Conservation (phyloP, 768 basidiomycete species). For the Lactarius sp. region DNA sequence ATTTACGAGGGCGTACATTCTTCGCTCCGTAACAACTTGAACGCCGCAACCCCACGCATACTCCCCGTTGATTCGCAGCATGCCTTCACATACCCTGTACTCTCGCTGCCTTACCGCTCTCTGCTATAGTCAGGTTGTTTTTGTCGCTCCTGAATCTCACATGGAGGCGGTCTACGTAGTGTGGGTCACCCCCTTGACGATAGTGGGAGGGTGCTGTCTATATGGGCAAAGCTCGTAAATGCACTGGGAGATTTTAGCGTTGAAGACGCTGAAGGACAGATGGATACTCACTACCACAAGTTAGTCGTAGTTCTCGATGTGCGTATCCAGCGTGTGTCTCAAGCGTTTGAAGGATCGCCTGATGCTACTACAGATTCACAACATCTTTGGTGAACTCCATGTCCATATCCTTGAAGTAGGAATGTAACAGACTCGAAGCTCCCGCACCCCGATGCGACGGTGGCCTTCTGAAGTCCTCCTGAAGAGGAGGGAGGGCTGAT, state of each 20-base stretch:
- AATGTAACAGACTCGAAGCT: neutral
- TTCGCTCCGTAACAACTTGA: neutral
- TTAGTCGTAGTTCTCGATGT: slow-evolving; percentile 58
- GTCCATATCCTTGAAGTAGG: slow-evolving; percentile 49
- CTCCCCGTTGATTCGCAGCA: neutral
- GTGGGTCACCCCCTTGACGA: slow-evolving; percentile 29
- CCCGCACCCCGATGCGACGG: too few relatives aligned
- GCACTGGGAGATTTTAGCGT: slow-evolving; percentile 35
- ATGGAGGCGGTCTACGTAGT: slow-evolving; percentile 45
- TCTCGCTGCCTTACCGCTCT: slow-evolving; percentile 44
- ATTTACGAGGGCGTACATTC: slow-evolving; percentile 30
- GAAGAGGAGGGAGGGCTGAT: too few relatives aligned
- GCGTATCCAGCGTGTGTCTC: slow-evolving; percentile 8
- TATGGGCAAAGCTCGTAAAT: slow-evolving; percentile 40
- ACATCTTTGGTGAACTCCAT: slow-evolving; percentile 69
- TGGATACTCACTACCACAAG: slow-evolving; percentile 78
- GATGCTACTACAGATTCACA: slow-evolving; percentile 47
- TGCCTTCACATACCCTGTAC: slow-evolving; percentile 5
- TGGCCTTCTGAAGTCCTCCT: too few relatives aligned
- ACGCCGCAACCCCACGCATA: neutral
- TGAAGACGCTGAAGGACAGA: slow-evolving; percentile 17
- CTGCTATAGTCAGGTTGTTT: slow-evolving; percentile 39
- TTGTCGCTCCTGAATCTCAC: slow-evolving; percentile 50
- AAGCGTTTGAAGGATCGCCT: neutral
- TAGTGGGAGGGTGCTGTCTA: slow-evolving; percentile 26